Percentiles rank a stretch among this genome's conserved stretches.
phyloP scores from a whole-genome alignment of 75 land plant species.

The Pinus tabuliformis region DNA sequence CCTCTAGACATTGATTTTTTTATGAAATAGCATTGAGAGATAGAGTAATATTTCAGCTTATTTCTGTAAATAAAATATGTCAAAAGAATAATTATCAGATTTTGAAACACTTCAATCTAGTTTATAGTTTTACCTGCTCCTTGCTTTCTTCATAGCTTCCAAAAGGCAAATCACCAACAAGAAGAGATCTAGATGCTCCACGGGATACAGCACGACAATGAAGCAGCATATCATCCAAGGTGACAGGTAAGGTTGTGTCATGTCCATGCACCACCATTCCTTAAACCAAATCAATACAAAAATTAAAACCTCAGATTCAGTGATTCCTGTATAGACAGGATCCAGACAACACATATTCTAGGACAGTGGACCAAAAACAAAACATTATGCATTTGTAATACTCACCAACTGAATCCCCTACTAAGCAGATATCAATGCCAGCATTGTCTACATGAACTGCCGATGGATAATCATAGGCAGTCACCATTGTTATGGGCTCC shows the following conservation, averaged over 20 bases:
- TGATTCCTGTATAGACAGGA: neutral
- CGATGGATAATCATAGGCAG: slow-evolving; percentile 96
- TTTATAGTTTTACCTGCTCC: slow-evolving; percentile 43
- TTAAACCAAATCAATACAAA: neutral
- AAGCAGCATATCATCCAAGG: slow-evolving; percentile 87
- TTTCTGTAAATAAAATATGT: neutral
- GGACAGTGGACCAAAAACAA: neutral
- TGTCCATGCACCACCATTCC: slow-evolving; percentile 96
- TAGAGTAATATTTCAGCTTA: no score
- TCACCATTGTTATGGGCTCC: slow-evolving; percentile 81
- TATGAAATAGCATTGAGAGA: no score
- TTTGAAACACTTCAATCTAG: neutral
- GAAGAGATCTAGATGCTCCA: slow-evolving; percentile 73
- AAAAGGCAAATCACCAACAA: slow-evolving; percentile 93
- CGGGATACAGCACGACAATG: slow-evolving; percentile 96
- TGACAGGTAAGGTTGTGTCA: slow-evolving; percentile 92
- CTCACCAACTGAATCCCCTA: slow-evolving; percentile 84
- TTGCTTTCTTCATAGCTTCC: slow-evolving; percentile 81
- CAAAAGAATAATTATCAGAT: neutral
- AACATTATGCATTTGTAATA: neutral
- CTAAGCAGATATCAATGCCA: slow-evolving; percentile 89
- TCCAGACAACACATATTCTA: neutral
- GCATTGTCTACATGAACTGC: slow-evolving; percentile 89
- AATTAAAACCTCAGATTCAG: neutral
- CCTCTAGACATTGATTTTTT: neutral